These are phyloP conservation scores for Neonectria ditissima DNA, from an alignment of 2,329 filamentous ascomycete species.

Conservation along the genomic window DNA sequence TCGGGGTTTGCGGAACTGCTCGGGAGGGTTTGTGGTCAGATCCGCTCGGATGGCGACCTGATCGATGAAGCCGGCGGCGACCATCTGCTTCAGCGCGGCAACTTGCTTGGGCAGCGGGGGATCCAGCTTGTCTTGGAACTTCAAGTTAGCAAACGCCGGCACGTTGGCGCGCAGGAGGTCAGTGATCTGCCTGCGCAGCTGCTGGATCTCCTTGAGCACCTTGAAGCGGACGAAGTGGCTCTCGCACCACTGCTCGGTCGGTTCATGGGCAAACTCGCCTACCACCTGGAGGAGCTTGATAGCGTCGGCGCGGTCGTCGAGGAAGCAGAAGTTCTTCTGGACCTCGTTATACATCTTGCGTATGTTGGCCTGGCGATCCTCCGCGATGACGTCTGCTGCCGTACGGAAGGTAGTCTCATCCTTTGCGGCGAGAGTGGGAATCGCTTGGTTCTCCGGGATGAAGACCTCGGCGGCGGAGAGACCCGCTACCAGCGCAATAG, in stretches of 20 bases:
- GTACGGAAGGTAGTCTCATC: constrained; percentile 65
- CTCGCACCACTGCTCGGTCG: constrained; percentile 79
- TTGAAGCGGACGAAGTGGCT: constrained; percentile 89
- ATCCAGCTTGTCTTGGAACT: constrained; percentile 67
- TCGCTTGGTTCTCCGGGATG: constrained; percentile 81
- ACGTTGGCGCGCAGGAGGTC: constrained; percentile 83
- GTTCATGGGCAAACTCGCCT: constrained; percentile 84
- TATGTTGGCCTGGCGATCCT: constrained; percentile 75
- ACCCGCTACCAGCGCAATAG: constrained; percentile 88
- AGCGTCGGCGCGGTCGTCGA: constrained; percentile 87
- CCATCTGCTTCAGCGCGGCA: constrained; percentile 88
- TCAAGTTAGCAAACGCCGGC: constrained; percentile 69
- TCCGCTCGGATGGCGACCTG: constrained; percentile 94
- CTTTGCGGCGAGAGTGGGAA: constrained; percentile 66
- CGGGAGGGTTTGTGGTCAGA: constrained; percentile 78
- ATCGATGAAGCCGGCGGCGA: constrained; percentile 92
- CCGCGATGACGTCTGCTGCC: constrained; percentile 77
- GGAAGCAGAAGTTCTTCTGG: constrained; percentile 81
- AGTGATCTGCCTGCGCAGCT: constrained; percentile 85
- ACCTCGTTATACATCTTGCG: constrained; percentile 74
- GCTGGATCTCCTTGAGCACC: constrained; percentile 85
- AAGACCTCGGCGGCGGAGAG: constrained; percentile 91
- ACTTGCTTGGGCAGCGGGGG: constrained; percentile 75
- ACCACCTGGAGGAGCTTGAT: constrained; percentile 92
- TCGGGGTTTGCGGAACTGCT: constrained; percentile 75